Evolutionary conservation across 768 basidiomycete genomes (phyloP).

Genomic region (Fomitopsis serialis): DNA sequence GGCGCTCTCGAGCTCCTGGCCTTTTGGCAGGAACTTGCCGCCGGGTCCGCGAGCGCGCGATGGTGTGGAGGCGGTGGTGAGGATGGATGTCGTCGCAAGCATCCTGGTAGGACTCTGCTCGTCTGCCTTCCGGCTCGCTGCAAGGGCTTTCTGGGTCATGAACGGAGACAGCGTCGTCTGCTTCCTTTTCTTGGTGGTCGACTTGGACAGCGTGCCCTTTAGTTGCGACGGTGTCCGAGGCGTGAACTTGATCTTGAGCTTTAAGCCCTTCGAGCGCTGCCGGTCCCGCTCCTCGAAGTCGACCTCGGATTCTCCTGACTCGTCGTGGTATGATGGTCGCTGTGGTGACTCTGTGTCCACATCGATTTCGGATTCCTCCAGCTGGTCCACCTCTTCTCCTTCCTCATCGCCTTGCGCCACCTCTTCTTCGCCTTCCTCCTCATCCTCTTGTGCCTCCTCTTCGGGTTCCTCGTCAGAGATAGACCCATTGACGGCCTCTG

Average conservation of each 20-base stretch:
- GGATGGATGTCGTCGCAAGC: background rate
- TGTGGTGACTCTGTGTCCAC: background rate
- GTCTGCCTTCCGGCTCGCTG: background rate
- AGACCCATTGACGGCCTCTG: constrained; percentile 2
- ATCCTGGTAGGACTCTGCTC: background rate
- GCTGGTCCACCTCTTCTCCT: constrained; percentile 7
- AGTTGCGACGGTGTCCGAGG: constrained; percentile 17
- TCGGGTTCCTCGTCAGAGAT: background rate
- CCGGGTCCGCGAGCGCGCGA: constrained; percentile 6
- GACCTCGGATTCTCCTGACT: constrained; percentile 25
- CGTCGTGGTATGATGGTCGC: constrained; percentile 12
- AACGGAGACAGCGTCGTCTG: constrained; percentile 16
- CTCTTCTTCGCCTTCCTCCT: constrained; percentile 8
- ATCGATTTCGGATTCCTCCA: constrained; percentile 4
- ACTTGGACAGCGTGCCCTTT: background rate
- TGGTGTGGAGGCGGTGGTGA: background rate
- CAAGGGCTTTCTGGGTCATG: background rate
- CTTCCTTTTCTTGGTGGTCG: background rate
- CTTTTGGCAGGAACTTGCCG: constrained; percentile 14
- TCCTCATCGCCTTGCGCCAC: background rate
- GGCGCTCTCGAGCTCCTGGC: background rate
- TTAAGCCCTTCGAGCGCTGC: constrained; percentile 31
- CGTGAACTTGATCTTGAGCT: constrained; percentile 32
- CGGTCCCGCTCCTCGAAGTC: constrained; percentile 25
- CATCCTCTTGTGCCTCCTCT: constrained; percentile 4